Percentiles rank a stretch among this genome's conserved stretches.
Evolutionary conservation across 495 filamentous ascomycete species (phyloP).

Genomic region (Thermochaetoides thermophila): DNA sequence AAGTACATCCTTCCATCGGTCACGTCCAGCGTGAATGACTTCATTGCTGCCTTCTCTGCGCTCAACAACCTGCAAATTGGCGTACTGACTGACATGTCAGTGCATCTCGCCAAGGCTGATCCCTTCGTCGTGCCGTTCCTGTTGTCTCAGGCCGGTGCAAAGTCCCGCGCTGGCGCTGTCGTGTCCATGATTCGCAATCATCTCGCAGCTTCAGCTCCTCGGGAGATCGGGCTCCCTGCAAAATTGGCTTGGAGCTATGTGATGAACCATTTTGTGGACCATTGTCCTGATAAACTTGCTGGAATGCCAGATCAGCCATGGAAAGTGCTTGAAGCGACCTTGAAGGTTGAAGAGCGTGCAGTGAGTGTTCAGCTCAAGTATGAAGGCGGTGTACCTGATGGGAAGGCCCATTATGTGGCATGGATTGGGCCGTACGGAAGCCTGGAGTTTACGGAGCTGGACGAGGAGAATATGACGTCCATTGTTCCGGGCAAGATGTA

Average conservation of each 20-base stretch:
- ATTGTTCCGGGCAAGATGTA: conserved; percentile 18
- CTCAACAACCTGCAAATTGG: conserved; percentile 40
- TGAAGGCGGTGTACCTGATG: too few relatives aligned
- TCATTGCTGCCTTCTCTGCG: conserved; percentile 13
- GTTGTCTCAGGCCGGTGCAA: conserved; percentile 20
- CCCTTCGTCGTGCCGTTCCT: conserved; percentile 24
- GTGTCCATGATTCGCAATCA: conserved; percentile 30
- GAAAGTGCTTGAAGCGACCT: conserved; percentile 11
- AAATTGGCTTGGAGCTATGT: conserved; percentile 22
- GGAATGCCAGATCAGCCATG: conserved; percentile 7
- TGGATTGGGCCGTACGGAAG: conserved; percentile 27
- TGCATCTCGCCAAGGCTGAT: conserved; percentile 34
- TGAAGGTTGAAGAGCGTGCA: conserved; percentile 3
- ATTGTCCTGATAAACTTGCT: conserved; percentile 9
- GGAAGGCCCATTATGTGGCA: conserved; percentile 16
- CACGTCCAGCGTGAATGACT: conserved; percentile 13
- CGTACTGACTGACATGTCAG: conserved; percentile 39
- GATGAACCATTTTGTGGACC: conserved; percentile 15
- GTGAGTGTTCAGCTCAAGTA: conserved; percentile 13
- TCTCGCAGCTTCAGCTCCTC: conserved; percentile 19
- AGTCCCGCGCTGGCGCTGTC: conserved; percentile 23
- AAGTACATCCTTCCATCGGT: conserved; percentile 10
- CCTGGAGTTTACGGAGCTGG: conserved; percentile 18
- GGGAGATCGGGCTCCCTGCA: conserved; percentile 21
- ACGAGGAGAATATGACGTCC: conserved; percentile 4